Percentiles rank a stretch among this genome's conserved stretches.
Evolutionary conservation across 2,329 filamentous ascomycete genomes (phyloP).

Genomic region (Malbranchea cinnamomea): DNA sequence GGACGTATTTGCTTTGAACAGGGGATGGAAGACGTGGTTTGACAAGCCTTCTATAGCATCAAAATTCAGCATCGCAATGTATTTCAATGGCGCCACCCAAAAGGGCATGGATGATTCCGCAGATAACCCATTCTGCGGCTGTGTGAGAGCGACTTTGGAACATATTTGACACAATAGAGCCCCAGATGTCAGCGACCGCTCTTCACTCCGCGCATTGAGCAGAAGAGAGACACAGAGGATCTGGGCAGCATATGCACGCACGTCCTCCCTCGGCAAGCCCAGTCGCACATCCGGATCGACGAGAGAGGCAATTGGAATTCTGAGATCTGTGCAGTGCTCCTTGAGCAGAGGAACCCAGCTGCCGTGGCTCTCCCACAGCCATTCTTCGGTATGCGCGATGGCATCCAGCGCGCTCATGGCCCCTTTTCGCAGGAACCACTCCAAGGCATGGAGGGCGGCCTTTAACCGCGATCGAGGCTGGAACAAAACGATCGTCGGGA

Average conservation of each 20-base stretch:
- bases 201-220: slow-evolving; percentile 8
- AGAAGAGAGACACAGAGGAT: slow-evolving; percentile 10
- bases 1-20: slow-evolving; percentile 19
- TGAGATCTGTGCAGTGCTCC: slow-evolving; percentile 19
- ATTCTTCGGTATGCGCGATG: slow-evolving; percentile 16
- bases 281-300: slow-evolving; percentile 5
- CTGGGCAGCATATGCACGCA: slow-evolving; percentile 13
- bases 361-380: slow-evolving; percentile 19
- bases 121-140: too few species aligned
- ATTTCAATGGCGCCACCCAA: slow-evolving; percentile 24
- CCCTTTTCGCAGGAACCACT: slow-evolving; percentile 24
- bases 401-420: slow-evolving; percentile 19
- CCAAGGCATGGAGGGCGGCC: slow-evolving; percentile 21
- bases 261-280: slow-evolving; percentile 9
- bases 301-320: slow-evolving; percentile 13
- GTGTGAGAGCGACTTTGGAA: slow-evolving; percentile 7
- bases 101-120: slow-evolving; percentile 10
- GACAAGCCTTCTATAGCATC: slow-evolving; percentile 22
- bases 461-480: slow-evolving; percentile 26
- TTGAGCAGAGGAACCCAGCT: slow-evolving; percentile 20
- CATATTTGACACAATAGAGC: slow-evolving; percentile 9
- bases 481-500: slow-evolving; percentile 24
- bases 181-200: slow-evolving; percentile 9
- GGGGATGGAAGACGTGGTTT: slow-evolving; percentile 21
- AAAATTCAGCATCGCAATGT: slow-evolving; percentile 22